Evolutionary conservation across 352 stramenopile genomes (phyloP), one percentile per base, ranked within the genome.

Genomic region (Phytophthora palmivora): DNA sequence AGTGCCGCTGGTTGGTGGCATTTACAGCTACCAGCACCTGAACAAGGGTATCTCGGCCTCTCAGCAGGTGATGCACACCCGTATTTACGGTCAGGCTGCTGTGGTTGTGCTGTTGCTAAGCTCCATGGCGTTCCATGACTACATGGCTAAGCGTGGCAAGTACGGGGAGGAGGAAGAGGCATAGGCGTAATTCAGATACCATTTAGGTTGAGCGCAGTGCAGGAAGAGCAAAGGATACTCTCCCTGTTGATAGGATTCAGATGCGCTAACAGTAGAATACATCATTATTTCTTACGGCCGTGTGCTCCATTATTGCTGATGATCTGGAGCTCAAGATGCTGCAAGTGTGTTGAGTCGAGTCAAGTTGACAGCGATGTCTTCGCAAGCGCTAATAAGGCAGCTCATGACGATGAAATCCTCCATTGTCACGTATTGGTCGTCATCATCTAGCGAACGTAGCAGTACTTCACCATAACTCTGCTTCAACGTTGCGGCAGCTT

Each of bases 91-190:
- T 22, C 84, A 92, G 49, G 74, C 66, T 15, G 64, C 81, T 0
- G 74, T 89, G 10, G 79, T 92, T 3, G 67, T 84, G 42, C 26
- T 91, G 43, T 66, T 92, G 46, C 64, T 92, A 26, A 69, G 73
- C 52, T 84, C 84, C 14, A 92, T 92, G 81, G 79, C 69, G 4
- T 91, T 92, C 74, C 79, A 92, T 53, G 84, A 92, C 67, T 92
- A 75, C 51, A 93, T 93, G 82, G 63, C 70, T 8, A 78, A 77
- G 46, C 82, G 67, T 28, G 84, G 84, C 41, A 78, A 79, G 64
- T 92, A 87, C 26, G 79, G 79, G 41, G 69, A 79, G 22, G 58
- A 74, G 18, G 42, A 72, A 34, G 61, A 60, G 33, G 46, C 32
- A 6, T 37, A 53, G 3, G 38, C 38, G 2, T 67, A 45, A 30